phyloP scores from a whole-genome alignment of 148 eudicot genomes.

The Agrostemma githago region DNA sequence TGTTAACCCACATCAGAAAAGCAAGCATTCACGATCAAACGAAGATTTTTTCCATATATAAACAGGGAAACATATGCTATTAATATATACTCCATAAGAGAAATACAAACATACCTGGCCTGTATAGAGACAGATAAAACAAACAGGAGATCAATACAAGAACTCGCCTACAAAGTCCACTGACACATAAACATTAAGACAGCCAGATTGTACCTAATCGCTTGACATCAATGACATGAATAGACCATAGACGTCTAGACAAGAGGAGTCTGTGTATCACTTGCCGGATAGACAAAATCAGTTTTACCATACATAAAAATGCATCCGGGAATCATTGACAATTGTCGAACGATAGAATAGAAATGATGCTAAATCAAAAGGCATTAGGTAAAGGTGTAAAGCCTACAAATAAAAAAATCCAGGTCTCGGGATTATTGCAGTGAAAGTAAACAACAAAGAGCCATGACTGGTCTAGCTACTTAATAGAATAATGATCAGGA shows the following conservation, averaged over 20 bases:
- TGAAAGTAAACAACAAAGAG: conserved; percentile 11
- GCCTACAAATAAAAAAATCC: conserved; percentile 2
- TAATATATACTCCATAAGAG: neutral
- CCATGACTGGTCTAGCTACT: conserved; percentile 9
- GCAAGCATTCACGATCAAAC: conserved; percentile 17
- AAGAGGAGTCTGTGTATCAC: neutral
- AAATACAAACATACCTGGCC: conserved; percentile 8
- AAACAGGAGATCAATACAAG: neutral
- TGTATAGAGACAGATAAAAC: neutral
- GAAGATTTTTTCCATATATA: no score
- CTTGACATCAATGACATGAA: neutral
- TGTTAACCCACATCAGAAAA: neutral
- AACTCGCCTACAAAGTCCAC: neutral
- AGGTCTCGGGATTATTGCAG: neutral
- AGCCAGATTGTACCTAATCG: neutral
- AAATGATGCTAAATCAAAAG: neutral
- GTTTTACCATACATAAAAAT: conserved; percentile 1
- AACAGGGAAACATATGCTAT: neutral
- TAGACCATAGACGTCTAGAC: neutral
- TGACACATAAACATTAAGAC: neutral
- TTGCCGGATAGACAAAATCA: neutral
- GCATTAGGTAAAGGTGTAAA: neutral
- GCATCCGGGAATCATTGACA: conserved; percentile 4
- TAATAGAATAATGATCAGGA: conserved; percentile 18
- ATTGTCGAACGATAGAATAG: neutral